Base-by-base conservation (phyloP, 805 yeast genomes). In the Yamadazyma phyllophila region DNA sequence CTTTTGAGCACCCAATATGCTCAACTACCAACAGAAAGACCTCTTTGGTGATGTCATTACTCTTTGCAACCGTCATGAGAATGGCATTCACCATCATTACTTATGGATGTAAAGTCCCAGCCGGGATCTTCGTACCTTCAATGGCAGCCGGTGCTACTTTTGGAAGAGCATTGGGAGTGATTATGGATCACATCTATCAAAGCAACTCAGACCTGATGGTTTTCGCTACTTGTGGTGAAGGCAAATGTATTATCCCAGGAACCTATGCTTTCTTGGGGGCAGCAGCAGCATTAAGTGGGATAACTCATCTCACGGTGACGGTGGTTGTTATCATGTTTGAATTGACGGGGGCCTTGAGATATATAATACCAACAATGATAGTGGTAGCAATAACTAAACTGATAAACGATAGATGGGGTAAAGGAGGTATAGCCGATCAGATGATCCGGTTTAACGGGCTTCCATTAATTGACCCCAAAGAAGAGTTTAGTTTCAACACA, bases 71-170 rank as follows among this genome's bases (percentile, higher is more conserved):
- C 0, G 51, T 81, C 0, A 66, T 88, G 4, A 73, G 99, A 45
- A 80, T 83, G 69, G 51, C 75, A 0, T 73, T 94, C 41, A 88
- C 94, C 24, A 78, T 90, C 24, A 73, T 94, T 12, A 85, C 98
- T 0, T 94, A 95, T 62, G 97, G 97, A 2, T 83, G 90, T 50
- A 89, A 85, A 64, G 91, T 92, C 0, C 99, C 99, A 0, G 96
- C 97, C n/a, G 99, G 99, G 12, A 88, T 92, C 5, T 85, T 94
- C 66, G 96, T 94, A 44, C 99, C 99, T 2, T 87, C 96, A 1
- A 88, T 94, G 96, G 91, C 96, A 0, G 86, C 90, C 1, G 99
- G 99, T 16, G 97, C 98, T 0, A 81, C 96, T 0, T 86, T 88
- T 64, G 99, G 99, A 7, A 75, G 97, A 43, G 85, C 91, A 0